Base-by-base conservation (phyloP, 768 basidiomycete species). In the Mycena venus region DNA sequence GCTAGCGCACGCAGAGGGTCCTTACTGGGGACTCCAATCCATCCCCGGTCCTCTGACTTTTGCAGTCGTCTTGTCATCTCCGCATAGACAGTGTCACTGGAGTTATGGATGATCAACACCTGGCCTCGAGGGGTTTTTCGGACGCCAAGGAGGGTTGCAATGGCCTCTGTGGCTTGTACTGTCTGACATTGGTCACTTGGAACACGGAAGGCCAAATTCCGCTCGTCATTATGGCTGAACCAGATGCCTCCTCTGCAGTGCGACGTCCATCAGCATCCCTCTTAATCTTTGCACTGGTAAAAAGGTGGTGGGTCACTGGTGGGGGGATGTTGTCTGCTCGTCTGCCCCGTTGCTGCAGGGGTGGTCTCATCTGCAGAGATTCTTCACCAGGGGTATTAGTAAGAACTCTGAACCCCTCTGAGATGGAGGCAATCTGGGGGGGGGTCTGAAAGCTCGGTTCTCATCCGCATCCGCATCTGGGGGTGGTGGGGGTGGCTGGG, bases 351-450 rank as follows among this genome's bases (percentile, higher is more conserved):
- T 29, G 9, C 14, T 29, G 32, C 23, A 6, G 53, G 11, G 31
- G 15, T 27, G 2, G n/a, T n/a, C n/a, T n/a, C n/a, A n/a, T n/a
- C n/a, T n/a, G n/a, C n/a, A n/a, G n/a, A n/a, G n/a, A n/a, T 49
- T 27, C 40, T 12, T 31, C 12, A 44, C 8, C 25, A 3, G n/a
- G 34, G 19, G n/a, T 15, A 6, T 58, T 58, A 23, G 68, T 70
- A 10, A 70, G 25, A 4, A 70, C 29, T 14, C 68, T 12, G 47
- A 70, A 70, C 25, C 68, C 68, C 8, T 63, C 70, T 9, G 42
- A 7, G n/a, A 60, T 27, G 10, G 68, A 47, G 29, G 36, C 5
- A 1, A 53, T 51, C 8, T 56, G 58, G 1, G 59, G 60, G 59
- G 21, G n/a, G 59, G 32, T 8, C 4, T 47, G 17, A 68, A 62